Evolutionary conservation across 2,329 filamentous ascomycete species (phyloP), one percentile per base, ranked within the genome.

Genomic region (Diaporthe amygdali): DNA sequence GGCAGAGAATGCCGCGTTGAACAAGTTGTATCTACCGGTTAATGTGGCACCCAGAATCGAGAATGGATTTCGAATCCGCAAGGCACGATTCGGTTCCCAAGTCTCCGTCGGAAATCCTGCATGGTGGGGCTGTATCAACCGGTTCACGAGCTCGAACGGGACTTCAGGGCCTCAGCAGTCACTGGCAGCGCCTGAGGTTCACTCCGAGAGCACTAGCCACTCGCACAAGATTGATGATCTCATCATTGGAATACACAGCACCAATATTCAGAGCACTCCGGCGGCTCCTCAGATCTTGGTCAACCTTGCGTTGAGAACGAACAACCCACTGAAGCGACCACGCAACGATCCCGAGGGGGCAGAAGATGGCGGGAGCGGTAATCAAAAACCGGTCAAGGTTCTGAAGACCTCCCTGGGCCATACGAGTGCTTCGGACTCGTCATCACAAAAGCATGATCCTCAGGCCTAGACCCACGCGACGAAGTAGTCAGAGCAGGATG

Each of bases 31-130:
- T 25, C 22, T 15, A 17, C 10, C 10, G 9, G 2, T 0, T 25
- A 6, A 14, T 5, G 3, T 1, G 47, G 27, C 1, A 7, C 4
- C 22, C 5, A 15, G 6, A n/a, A 7, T 2, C 2, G 10, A 15
- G 47, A 8, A 10, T 14, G 6, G 22, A 6, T 1, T 51, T 15
- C 47, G 22, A 3, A 9, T 51, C 22, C 32, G 14, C 22, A 17
- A 15, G 3, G 17, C 34, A 4, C 6, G 7, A 4, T 56, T 41
- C 10, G 54, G 54, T 25, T 56, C 54, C 3, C 54, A 39, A 8
- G 7, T 41, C 20, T n/a, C 32, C 10, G 34, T 20, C 27, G 34
- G 34, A 14, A 7, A 25, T 25, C 34, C 54, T 27, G 14, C 34
- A 6, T 56, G 54, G 54, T 12, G n/a, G 15, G 54, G 54, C 8